Evolutionary conservation across 306 rosid genomes (phyloP).

Genomic region (Fragaria ananassa): DNA sequence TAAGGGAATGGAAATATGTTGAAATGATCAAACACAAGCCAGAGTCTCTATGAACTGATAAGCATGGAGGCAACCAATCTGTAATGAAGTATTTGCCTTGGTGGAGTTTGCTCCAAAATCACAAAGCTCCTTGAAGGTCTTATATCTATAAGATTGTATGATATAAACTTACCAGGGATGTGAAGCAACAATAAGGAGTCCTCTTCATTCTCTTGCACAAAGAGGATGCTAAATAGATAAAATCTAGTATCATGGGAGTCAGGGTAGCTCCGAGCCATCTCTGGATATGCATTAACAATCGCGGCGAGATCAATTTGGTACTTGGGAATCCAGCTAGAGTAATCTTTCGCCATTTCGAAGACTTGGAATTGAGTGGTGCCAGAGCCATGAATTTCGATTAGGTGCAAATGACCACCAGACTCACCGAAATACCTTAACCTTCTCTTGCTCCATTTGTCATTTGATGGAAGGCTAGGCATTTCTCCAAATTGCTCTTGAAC

Average conservation of each 20-base stretch:
- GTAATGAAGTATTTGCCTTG: neutral
- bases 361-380: constrained; percentile 26
- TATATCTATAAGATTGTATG: constrained; percentile 12
- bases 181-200: constrained; percentile 22
- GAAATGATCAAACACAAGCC: constrained; percentile 6
- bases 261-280: constrained; percentile 1
- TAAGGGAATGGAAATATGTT: neutral
- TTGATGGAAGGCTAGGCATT: constrained; percentile 27
- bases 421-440: constrained; percentile 22
- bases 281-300: constrained; percentile 5
- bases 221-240: constrained; percentile 16
- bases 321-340: constrained; percentile 34
- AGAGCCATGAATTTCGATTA: constrained; percentile 22
- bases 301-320: constrained; percentile 24
- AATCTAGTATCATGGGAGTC: neutral
- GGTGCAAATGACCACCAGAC: constrained; percentile 32
- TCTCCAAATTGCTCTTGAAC: constrained; percentile 5
- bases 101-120: constrained; percentile 4
- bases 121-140: constrained; percentile 13
- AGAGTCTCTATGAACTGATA: constrained; percentile 21
- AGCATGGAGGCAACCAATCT: constrained; percentile 16
- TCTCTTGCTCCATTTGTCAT: constrained; percentile 7
- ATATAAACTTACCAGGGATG: constrained; percentile 23
- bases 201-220: constrained; percentile 18
- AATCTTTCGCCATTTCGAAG: constrained; percentile 25